Base-by-base conservation (phyloP, 1,284 basidiomycete species). In the Tremellales sp. region DNA sequence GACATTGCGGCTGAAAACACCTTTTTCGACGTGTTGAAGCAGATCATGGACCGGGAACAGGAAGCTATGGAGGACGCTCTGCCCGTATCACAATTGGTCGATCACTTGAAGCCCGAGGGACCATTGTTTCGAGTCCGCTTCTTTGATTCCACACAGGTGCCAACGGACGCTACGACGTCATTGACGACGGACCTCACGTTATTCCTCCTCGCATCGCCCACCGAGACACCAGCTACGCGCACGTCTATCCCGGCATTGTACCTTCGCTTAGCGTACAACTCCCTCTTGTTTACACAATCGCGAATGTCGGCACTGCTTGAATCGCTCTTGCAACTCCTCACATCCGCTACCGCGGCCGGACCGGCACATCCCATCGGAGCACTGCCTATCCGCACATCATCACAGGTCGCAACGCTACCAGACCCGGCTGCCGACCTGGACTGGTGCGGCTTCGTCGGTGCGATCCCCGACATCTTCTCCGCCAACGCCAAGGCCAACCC, bases 401-500 rank as follows among this genome's bases (percentile, higher is more conserved):
- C 76, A 7, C 91, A 97, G 74, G 80, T 80, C 48, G 74, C 75
- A 2, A 78, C 80, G 43, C 79, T 99, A 13, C 96, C 96, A 0
- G 81, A 90, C 67, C 92, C 96, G 2, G 84, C 82, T 12, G 85
- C 83, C 10, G 87, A 98, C 70, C 81, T 99, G 36, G 84, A 97
- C 66, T 99, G 94, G 92, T 96, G 91, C 72, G 92, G 87, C 48
- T 98, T 85, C 82, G 90, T 91, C 68, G 96, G 96, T 33, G 89
- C 96, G 19, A 90, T 97, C 69, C 89, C 96, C 33, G 87, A 96
- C 71, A 82, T 97, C 43, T 94, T 97, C 75, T 86, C 89, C 40
- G 74, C 78, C 45, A 90, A 96, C 76, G 88, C 92, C 11, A 79
- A 80, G 19, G 74, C 78, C 51, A 82, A 82, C 73, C 91, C 92